phyloP scores from a whole-genome alignment of 495 filamentous ascomycete species.

The Penicillium lagena region DNA sequence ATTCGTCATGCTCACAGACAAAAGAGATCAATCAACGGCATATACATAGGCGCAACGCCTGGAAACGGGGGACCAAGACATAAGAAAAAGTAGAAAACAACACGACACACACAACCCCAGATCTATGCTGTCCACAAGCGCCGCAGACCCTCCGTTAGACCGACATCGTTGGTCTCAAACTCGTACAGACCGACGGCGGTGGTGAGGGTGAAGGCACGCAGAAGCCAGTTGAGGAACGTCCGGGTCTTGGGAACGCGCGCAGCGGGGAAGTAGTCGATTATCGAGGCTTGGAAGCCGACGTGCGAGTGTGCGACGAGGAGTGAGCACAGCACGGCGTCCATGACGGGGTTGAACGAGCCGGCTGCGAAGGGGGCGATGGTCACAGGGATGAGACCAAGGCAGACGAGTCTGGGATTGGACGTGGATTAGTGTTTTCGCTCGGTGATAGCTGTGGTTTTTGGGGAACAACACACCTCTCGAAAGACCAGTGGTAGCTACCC shows the following conservation, averaged over 20 bases:
- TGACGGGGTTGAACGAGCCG: slow-evolving; percentile 80
- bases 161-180: slow-evolving; percentile 99
- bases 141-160: slow-evolving; percentile 81
- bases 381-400: slow-evolving; percentile 73
- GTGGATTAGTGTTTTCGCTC: background rate
- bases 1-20: slow-evolving; percentile 18
- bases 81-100: slow-evolving; percentile 14
- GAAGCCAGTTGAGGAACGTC: slow-evolving; percentile 62
- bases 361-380: slow-evolving; percentile 87
- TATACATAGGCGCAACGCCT: slow-evolving; percentile 38
- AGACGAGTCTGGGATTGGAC: slow-evolving; percentile 48
- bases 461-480: slow-evolving; percentile 62
- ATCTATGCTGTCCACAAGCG: slow-evolving; percentile 71
- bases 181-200: slow-evolving; percentile 90
- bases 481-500: slow-evolving; percentile 97
- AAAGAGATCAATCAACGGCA: slow-evolving; percentile 24
- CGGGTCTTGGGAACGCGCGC: slow-evolving; percentile 61
- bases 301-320: slow-evolving; percentile 86
- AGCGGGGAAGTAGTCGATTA: slow-evolving; percentile 85
- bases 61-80: slow-evolving; percentile 15
- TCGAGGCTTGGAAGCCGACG: slow-evolving; percentile 80
- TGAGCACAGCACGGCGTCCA: slow-evolving; percentile 80
- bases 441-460: background rate
- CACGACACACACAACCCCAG: slow-evolving; percentile 21
- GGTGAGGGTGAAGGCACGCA: slow-evolving; percentile 69